Evolutionary conservation across 768 basidiomycete genomes (phyloP).

Genomic region (Jaapia argillacea): DNA sequence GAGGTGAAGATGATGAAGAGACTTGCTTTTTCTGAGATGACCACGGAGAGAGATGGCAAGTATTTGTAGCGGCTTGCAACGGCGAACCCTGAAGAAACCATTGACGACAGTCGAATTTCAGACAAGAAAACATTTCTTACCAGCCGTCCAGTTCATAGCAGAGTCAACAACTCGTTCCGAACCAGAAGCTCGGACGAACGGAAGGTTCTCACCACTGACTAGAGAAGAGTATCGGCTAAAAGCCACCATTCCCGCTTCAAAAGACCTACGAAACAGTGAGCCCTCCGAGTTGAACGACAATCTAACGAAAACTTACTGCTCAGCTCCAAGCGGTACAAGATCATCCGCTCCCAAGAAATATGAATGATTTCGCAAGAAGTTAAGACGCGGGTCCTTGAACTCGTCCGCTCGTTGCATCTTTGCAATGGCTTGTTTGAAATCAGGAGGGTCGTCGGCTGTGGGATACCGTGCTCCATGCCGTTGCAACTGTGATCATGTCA

Average conservation of each 20-base stretch:
- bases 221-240: conserved; percentile 46
- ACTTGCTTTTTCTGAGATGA: conserved; percentile 47
- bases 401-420: conserved; percentile 41
- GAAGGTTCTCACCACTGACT: conserved; percentile 31
- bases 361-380: conserved; percentile 49
- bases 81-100: conserved; percentile 48
- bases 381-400: conserved; percentile 34
- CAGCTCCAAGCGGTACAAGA: conserved; percentile 58
- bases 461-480: conserved; percentile 78
- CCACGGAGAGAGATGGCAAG: conserved; percentile 40
- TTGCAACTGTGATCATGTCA: conserved; percentile 41
- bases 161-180: conserved; percentile 53
- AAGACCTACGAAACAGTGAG: too few species aligned
- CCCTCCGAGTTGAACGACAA: too few species aligned
- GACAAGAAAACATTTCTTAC: conserved; percentile 24
- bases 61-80: conserved; percentile 35
- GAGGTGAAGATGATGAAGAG: not conserved
- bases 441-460: conserved; percentile 33
- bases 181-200: conserved; percentile 43
- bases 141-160: conserved; percentile 61
- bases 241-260: conserved; percentile 39
- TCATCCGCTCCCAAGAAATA: conserved; percentile 50
- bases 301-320: conserved; percentile 36
- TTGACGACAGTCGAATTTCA: not conserved
- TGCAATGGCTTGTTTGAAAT: conserved; percentile 36